phyloP scores from a whole-genome alignment of 2,329 filamentous ascomycete genomes.

The Mollisiaceae sp. region DNA sequence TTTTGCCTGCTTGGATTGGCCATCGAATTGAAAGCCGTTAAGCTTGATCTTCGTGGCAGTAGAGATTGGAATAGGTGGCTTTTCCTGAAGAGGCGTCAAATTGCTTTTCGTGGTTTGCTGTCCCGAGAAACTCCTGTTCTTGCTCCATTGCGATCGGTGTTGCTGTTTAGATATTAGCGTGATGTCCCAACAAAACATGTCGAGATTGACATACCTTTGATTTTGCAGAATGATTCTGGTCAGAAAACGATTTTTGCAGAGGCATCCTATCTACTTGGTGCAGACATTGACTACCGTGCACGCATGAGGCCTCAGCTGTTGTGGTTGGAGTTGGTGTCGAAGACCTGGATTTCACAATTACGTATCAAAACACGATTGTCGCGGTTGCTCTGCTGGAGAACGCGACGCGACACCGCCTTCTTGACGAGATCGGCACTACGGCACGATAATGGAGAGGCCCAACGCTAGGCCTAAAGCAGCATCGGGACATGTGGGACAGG shows the following conservation, averaged over 20 bases:
- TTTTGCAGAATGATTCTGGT: slow-evolving; percentile 42
- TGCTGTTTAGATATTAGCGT: slow-evolving; percentile 28
- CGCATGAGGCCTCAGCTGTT: background rate
- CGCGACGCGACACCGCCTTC: slow-evolving; percentile 8
- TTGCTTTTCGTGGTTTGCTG: slow-evolving; percentile 27
- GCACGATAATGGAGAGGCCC: background rate
- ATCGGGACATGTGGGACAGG: background rate
- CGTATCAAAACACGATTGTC: background rate
- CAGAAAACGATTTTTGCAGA: slow-evolving; percentile 45
- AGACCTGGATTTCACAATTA: background rate
- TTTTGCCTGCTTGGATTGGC: slow-evolving; percentile 33
- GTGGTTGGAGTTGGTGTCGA: background rate
- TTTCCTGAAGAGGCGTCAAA: slow-evolving; percentile 37
- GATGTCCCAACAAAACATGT: background rate
- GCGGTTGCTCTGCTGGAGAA: background rate
- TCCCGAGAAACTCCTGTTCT: slow-evolving; percentile 41
- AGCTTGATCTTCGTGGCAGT: slow-evolving; percentile 65
- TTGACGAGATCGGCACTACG: background rate
- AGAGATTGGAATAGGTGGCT: slow-evolving; percentile 47
- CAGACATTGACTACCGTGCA: background rate
- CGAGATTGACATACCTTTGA: slow-evolving; percentile 31
- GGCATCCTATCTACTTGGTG: slow-evolving; percentile 37
- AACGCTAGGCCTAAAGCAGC: background rate
- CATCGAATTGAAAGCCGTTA: slow-evolving; percentile 59
- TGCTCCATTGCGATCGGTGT: slow-evolving; percentile 36